Evolutionary conservation across 2,329 filamentous ascomycete species (phyloP).

Genomic region (Beauveria rudraprayagi): DNA sequence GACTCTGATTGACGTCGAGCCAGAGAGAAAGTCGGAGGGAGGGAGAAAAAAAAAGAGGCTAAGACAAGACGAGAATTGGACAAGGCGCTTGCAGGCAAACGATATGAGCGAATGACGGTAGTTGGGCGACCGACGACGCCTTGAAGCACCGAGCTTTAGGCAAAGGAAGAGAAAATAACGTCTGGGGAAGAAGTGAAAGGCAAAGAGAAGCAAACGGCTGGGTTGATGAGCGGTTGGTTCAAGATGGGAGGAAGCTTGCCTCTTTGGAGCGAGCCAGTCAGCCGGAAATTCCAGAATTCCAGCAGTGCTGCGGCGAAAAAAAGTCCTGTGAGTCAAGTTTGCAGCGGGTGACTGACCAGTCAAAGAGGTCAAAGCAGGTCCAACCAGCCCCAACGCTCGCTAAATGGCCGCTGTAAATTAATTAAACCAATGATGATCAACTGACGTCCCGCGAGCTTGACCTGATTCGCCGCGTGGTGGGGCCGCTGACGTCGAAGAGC

Average conservation of each 20-base stretch:
- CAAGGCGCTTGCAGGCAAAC: not conserved
- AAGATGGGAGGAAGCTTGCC: not conserved
- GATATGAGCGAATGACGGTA: not conserved
- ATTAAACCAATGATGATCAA: not conserved
- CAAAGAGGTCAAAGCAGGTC: not conserved
- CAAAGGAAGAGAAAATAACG: not conserved
- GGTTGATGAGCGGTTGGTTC: not conserved
- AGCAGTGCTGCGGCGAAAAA: not conserved
- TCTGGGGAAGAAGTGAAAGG: not conserved
- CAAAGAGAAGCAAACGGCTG: not conserved
- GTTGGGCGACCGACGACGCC: not conserved
- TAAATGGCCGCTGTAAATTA: not conserved
- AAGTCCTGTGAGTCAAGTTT: not conserved
- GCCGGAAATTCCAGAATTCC: not conserved
- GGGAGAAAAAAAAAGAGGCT: not conserved
- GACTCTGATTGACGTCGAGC: not conserved
- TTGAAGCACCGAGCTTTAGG: not conserved
- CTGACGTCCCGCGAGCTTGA: too few relatives aligned
- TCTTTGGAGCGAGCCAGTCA: not conserved
- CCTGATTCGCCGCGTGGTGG: not conserved
- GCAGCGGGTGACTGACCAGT: not conserved
- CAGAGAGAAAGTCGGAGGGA: not conserved
- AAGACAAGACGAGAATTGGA: not conserved
- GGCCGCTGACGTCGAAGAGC: not conserved
- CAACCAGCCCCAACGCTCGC: not conserved